Base-by-base conservation (phyloP, 1,284 basidiomycete species). In the Pascua sp. region DNA sequence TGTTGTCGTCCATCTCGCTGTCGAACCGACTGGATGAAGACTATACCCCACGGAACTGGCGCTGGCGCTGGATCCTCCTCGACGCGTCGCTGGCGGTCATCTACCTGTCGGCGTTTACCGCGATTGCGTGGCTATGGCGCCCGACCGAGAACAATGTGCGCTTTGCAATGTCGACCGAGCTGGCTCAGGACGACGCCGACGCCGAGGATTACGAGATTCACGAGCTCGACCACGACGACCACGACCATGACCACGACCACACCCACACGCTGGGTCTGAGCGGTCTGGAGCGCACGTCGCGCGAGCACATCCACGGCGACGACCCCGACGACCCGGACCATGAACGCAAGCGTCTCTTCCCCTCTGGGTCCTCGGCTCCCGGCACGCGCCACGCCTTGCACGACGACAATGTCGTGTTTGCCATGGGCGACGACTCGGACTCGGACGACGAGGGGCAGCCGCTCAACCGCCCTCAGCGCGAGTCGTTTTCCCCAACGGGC, bases 1-100 rank as follows among this genome's bases (percentile, higher is more conserved):
- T 95, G 32, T 86, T 97, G 8, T 96, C 93, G 1, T 88, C 90
- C 0, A 80, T 97, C 71, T 87, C 90, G 9, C 92, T 98, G 78
- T 92, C 91, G 0, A 90, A 90, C 60, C 85, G 93, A 51, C 80
- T 91, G 16, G 88, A 90, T 9, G 91, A 96, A 83, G 91, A 95
- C 71, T 98, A 95, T 70, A 88, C 90, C 8, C 89, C 94, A 2
- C 87, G 88, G 61, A 90, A 91, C n/a, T 98, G 95, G 95, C 84
- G 84, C 63, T 84, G 86, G 53, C 85, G 94, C 51, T 99, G 96
- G 96, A 91, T 93, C 84, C 80, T 98, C 13, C 82, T 98, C 45
- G 96, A 98, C 68, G 96, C 93, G n/a, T 97, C 91, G 82, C 82
- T 98, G 37, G 85, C 89, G 1, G 80, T 92, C 37, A 84, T 96